Evolutionary conservation across 2,329 filamentous ascomycete species (phyloP).

Genomic region (Hymenoscyphus linearis): DNA sequence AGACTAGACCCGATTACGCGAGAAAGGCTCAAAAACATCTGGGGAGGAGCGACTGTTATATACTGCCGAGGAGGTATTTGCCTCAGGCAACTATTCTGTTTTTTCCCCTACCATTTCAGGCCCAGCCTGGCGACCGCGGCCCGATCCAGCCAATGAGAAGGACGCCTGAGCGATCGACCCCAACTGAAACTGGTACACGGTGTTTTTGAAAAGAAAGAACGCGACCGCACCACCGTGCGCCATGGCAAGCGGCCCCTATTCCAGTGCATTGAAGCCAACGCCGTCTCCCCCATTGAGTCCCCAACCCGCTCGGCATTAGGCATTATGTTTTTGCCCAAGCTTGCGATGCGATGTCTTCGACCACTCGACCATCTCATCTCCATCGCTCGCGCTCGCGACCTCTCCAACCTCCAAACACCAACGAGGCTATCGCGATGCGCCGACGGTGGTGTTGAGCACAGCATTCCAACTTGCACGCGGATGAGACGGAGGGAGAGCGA

Average conservation of each 20-base stretch:
- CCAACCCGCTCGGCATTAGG: background rate
- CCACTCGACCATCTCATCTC: background rate
- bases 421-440: background rate
- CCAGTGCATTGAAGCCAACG: background rate
- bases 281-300: too few species aligned
- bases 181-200: background rate
- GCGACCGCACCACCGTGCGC: background rate
- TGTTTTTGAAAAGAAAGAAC: background rate
- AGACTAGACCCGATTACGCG: constrained; percentile 21
- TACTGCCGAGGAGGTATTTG: constrained; percentile 6
- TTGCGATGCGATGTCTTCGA: too few species aligned
- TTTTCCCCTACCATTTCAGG: background rate
- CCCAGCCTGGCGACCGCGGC: background rate
- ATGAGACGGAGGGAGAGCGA: background rate
- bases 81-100: constrained; percentile 6
- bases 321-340: too few species aligned
- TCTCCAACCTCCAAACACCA: background rate
- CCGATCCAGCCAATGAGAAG: background rate
- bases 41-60: constrained; percentile 17
- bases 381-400: background rate
- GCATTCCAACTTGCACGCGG: background rate
- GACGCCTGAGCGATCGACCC: background rate
- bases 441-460: background rate
- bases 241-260: background rate
- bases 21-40: constrained; percentile 11